A percentile compares a stretch with the other conserved stretches of the same genome.
Conservation (phyloP, 2,329 filamentous ascomycete genomes). For the Paraconiothyrium sp. region DNA sequence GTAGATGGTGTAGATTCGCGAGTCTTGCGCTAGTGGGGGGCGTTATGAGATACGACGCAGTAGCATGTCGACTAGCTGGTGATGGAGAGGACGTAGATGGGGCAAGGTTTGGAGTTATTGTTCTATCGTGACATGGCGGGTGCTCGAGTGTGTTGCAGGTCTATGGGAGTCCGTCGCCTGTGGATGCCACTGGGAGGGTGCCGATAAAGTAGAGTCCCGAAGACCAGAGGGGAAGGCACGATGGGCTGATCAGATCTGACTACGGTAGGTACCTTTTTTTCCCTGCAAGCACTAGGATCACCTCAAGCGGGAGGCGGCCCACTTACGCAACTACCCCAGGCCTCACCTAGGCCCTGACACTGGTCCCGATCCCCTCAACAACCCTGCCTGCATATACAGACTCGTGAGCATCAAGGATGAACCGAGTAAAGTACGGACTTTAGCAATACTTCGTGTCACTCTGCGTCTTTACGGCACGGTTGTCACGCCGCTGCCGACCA, state of each 20-base stretch:
- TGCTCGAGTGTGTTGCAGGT: constrained; percentile 9
- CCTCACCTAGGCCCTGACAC: constrained; percentile 14
- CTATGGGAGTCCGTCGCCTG: background rate
- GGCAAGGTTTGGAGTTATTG: background rate
- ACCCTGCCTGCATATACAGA: constrained; percentile 2
- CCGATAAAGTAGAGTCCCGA: constrained; percentile 36
- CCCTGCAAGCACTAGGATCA: constrained; percentile 13
- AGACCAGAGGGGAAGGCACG: constrained; percentile 8
- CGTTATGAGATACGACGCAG: constrained; percentile 15
- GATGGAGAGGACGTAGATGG: background rate
- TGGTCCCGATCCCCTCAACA: constrained; percentile 14
- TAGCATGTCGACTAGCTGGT: constrained; percentile 18
- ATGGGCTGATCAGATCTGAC: constrained; percentile 15
- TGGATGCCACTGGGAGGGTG: constrained; percentile 23
- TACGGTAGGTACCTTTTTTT: constrained; percentile 22
- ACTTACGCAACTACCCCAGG: constrained; percentile 15
- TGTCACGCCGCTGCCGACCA: background rate
- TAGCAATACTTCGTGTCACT: constrained; percentile 4
- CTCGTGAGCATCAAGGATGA: constrained; percentile 8
- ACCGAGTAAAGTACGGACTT: constrained; percentile 8
- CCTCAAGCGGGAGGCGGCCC: constrained; percentile 17
- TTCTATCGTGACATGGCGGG: constrained; percentile 17
- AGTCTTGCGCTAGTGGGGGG: constrained; percentile 25
- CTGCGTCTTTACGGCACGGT: background rate
- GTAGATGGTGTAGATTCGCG: constrained; percentile 9